phyloP scores from a whole-genome alignment of 495 filamentous ascomycete genomes.

The Friedmanniomyces simplex region DNA sequence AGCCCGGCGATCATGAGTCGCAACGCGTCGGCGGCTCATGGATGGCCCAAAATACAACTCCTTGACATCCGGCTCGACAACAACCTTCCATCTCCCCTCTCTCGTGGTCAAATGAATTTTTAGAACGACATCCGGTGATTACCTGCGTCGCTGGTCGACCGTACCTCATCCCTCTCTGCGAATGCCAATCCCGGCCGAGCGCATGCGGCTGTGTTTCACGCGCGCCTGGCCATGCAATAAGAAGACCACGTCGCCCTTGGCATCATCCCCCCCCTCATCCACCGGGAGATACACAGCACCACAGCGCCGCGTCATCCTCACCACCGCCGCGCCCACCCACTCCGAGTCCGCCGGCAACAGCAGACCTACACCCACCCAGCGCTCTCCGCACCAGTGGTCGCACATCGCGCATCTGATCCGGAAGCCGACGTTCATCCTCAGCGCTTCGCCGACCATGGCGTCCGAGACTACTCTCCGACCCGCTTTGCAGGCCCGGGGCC shows the following conservation, averaged over 20 bases:
- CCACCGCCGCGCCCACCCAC: not conserved
- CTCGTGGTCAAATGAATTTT: not conserved
- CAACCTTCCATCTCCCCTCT: not conserved
- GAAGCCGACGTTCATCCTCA: not conserved
- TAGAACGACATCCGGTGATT: not conserved
- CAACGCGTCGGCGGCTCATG: not conserved
- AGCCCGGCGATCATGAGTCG: not conserved
- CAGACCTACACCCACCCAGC: not conserved
- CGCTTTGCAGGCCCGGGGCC: conserved; percentile 44
- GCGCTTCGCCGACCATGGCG: conserved; percentile 5
- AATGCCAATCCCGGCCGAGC: not conserved
- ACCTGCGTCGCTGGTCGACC: conserved; percentile 11
- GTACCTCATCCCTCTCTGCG: not conserved
- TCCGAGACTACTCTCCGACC: not conserved
- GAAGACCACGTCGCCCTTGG: not conserved
- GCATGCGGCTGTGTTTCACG: conserved; percentile 12
- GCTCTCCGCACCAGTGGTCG: conserved; percentile 19
- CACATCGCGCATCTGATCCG: conserved; percentile 15
- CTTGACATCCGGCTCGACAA: not conserved
- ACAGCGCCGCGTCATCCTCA: not conserved
- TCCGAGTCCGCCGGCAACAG: not conserved
- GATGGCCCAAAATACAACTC: not conserved
- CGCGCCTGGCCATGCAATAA: conserved; percentile 1
- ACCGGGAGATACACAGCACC: not conserved
- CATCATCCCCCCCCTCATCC: not conserved